Evolutionary conservation across 2,329 filamentous ascomycete species (phyloP), one percentile per base, ranked within the genome.

Genomic region (Teratosphaeria destructans): DNA sequence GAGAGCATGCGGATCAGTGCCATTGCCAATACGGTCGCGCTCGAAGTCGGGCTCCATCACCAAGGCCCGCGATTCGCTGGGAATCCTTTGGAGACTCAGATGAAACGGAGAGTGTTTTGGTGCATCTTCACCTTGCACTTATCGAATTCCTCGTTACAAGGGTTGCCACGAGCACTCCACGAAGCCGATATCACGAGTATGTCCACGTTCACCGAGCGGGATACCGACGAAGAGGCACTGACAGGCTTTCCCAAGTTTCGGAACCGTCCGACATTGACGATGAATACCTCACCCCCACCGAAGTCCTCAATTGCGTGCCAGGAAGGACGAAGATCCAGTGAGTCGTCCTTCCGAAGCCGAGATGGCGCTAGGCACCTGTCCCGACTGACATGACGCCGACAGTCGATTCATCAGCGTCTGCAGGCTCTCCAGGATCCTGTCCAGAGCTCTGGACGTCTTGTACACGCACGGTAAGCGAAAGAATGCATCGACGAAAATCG

Each of bases 41-140:
- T 59, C 14, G 60, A 59, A 35, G 47, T 59, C 26, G 60, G 60
- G 5, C 43, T 61, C 8, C 60, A 61, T 57, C 60, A 59, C 53
- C 57, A 61, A 19, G 60, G 60, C 29, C 32, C 35, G 11, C 53
- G 37, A 11, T 55, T 52, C 34, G 37, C 26, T 32, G 57, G 57
- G 5, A 59, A 61, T 35, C 57, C 60, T 23, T 29, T 61, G n/a
- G 60, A 61, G 39, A 58, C 57, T n/a, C 49, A 61, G 35, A 61
- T 61, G 60, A 26, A 57, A 11, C 19, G 60, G 32, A 26, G 60
- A 19, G 54, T 56, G 6, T 61, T 61, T 35, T 61, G 60, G 60
- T 61, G 56, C 49, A 54, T 59, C 8, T 61, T 61, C 29, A 59
- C 59, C 37, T 39, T 61, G 19, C 59, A 61, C 43, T 57, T 61